phyloP scores from a whole-genome alignment of 768 basidiomycete genomes.

The Neoboletus subvelutipes region DNA sequence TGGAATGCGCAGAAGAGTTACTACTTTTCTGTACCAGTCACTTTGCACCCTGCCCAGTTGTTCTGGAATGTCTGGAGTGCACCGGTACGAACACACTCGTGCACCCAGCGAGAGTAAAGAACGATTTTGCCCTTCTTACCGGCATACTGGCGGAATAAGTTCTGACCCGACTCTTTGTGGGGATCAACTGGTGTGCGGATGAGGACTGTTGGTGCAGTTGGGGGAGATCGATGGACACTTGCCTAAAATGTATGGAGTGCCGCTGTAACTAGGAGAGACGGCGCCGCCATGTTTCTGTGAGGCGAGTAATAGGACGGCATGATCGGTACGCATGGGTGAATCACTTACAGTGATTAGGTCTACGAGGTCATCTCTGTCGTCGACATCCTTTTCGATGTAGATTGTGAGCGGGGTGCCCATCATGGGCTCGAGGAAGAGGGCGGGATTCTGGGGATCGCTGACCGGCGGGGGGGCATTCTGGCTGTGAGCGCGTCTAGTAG shows the following conservation, averaged over 20 bases:
- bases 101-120: constrained; percentile 71
- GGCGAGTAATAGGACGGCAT: neutral
- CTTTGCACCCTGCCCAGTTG: constrained; percentile 81
- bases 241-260: constrained; percentile 80
- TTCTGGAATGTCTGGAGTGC: constrained; percentile 71
- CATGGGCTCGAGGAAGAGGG: constrained; percentile 81
- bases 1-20: constrained; percentile 16
- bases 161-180: constrained; percentile 76
- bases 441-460: constrained; percentile 37
- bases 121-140: constrained; percentile 80
- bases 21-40: constrained; percentile 72
- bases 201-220: neutral
- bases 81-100: constrained; percentile 69
- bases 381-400: constrained; percentile 80
- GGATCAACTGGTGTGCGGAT: constrained; percentile 60
- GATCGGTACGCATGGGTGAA: constrained; percentile 7
- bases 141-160: constrained; percentile 74
- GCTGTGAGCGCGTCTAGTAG: constrained; percentile 50
- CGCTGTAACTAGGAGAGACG: constrained; percentile 73
- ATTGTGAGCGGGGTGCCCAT: constrained; percentile 72
- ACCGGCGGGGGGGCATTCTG: constrained; percentile 27
- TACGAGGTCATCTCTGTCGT: constrained; percentile 61
- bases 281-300: constrained; percentile 74
- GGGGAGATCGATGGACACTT: constrained; percentile 25
- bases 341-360: constrained; percentile 64